Conservation (phyloP, 306 rosid species). For the Cucurbita argyrosperma region DNA sequence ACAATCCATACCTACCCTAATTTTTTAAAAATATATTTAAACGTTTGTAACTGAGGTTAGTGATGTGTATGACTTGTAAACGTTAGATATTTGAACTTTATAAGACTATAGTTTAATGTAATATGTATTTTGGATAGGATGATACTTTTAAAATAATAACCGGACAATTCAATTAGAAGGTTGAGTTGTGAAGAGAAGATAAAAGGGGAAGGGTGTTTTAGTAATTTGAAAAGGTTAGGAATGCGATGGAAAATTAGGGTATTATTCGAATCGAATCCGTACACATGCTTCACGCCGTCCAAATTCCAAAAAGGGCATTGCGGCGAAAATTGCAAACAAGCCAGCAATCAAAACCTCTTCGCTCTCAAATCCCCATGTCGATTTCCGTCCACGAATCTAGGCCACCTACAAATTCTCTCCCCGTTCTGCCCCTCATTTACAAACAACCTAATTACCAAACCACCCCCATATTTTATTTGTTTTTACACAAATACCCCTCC, state of each 20-base stretch:
- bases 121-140: no score
- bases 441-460: not conserved
- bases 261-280: not conserved
- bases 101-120: no score
- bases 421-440: not conserved
- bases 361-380: conserved; percentile 48
- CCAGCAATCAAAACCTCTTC: not conserved
- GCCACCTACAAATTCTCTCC: not conserved
- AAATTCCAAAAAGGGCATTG: not conserved
- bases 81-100: no score
- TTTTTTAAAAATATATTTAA: no score
- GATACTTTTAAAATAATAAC: no score
- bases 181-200: no score
- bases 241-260: not conserved
- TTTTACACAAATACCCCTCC: not conserved
- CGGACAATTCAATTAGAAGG: no score
- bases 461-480: not conserved
- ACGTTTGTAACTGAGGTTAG: no score
- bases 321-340: not conserved
- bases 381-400: conserved; percentile 42
- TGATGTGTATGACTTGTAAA: no score
- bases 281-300: not conserved
- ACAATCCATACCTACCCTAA: no score
- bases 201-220: not conserved
- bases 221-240: not conserved